Evolutionary conservation across 202 grass and related monocot genomes (phyloP).

Genomic region (Carex sylvatica): DNA sequence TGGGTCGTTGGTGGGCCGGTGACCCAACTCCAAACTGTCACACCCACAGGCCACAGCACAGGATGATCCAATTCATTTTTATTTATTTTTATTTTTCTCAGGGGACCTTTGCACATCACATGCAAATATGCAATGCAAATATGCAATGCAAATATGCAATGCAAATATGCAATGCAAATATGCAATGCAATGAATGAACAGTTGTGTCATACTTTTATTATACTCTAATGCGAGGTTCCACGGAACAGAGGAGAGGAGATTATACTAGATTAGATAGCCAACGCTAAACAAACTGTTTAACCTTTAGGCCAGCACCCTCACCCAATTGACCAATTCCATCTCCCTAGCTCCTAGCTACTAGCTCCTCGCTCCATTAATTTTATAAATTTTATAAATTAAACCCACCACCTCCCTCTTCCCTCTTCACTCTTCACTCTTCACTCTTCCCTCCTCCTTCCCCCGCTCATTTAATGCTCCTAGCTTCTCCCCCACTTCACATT

Average conservation of each 20-base stretch:
- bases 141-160: too few relatives aligned
- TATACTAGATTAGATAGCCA: slow-evolving; percentile 2
- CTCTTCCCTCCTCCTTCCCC: slow-evolving; percentile 25
- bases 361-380: too few relatives aligned
- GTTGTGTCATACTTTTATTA: too few relatives aligned
- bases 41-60: not conserved
- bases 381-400: too few relatives aligned
- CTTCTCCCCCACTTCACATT: not conserved
- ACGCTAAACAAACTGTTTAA: slow-evolving; percentile 12
- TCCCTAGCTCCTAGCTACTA: too few relatives aligned
- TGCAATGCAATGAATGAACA: too few relatives aligned
- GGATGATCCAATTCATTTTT: too few relatives aligned
- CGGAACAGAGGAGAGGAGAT: not conserved
- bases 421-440: too few relatives aligned
- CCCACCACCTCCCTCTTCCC: not conserved
- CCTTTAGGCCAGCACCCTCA: not conserved
- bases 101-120: too few relatives aligned
- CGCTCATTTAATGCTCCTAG: slow-evolving; percentile 41
- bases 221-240: not conserved
- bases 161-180: too few relatives aligned
- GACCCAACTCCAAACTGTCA: slow-evolving; percentile 40
- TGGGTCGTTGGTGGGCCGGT: slow-evolving; percentile 30
- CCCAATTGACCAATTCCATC: not conserved
- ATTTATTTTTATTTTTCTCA: too few relatives aligned
- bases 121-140: too few relatives aligned